Percentiles rank a stretch among this genome's conserved stretches.
phyloP scores from a whole-genome alignment of 1,139 yeast genomes.

The Scheffersomyces segobiensis region DNA sequence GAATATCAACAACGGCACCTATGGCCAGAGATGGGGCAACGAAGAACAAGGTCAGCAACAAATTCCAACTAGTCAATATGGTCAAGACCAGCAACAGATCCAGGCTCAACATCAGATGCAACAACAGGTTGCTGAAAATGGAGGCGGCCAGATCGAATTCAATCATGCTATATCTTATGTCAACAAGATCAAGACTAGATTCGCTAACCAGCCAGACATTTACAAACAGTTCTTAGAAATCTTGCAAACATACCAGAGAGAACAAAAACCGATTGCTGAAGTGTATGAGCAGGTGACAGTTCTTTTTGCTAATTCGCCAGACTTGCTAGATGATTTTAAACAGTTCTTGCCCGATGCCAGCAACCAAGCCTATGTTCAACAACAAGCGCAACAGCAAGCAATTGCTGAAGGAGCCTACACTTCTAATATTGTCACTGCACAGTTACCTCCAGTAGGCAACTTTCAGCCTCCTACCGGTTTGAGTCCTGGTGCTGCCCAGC shows the following conservation, averaged over 20 bases:
- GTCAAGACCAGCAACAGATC: constrained; percentile 13
- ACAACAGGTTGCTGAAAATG: constrained; percentile 15
- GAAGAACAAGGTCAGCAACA: constrained; percentile 21
- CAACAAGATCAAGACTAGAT: constrained; percentile 91
- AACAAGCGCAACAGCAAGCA: constrained; percentile 25
- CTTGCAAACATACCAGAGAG: constrained; percentile 93
- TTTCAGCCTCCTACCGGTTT: constrained; percentile 75
- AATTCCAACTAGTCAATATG: constrained; percentile 12
- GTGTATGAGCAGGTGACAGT: constrained; percentile 92
- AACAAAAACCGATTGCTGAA: constrained; percentile 91
- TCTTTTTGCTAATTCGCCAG: constrained; percentile 90
- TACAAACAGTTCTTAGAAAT: constrained; percentile 94
- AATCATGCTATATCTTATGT: constrained; percentile 97
- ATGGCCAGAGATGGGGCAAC: constrained; percentile 28
- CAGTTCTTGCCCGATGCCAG: constrained; percentile 93
- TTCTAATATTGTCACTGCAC: constrained; percentile 36
- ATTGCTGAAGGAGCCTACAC: constrained; percentile 20
- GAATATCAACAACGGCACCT: constrained; percentile 34
- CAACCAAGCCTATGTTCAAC: constrained; percentile 31
- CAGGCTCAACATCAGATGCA: constrained; percentile 28
- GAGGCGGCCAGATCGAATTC: constrained; percentile 88
- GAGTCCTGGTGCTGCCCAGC: constrained; percentile 23
- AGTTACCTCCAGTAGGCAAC: constrained; percentile 93
- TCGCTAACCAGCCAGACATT: constrained; percentile 91
- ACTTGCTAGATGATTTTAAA: constrained; percentile 88